Conservation (phyloP, 176 grass and related monocot genomes). For the Phoenix roebelenii region DNA sequence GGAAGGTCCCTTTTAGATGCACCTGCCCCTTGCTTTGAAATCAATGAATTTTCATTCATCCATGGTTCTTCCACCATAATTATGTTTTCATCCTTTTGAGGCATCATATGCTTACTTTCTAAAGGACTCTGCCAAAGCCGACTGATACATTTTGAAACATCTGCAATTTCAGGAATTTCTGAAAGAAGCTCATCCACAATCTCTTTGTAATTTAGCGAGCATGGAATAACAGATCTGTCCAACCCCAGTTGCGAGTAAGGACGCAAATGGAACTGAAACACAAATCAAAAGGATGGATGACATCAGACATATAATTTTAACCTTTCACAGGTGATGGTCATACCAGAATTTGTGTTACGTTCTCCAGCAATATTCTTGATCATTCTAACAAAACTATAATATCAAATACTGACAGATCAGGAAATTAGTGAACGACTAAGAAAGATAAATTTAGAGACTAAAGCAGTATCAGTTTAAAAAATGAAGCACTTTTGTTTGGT, state of each 20-base stretch:
- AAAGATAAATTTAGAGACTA: too few relatives aligned
- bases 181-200: slow-evolving; percentile 71
- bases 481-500: too few relatives aligned
- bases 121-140: slow-evolving; percentile 41
- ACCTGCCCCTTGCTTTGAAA: slow-evolving; percentile 22
- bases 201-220: slow-evolving; percentile 36
- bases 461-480: too few relatives aligned
- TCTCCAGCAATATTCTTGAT: too few relatives aligned
- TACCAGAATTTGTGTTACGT: too few relatives aligned
- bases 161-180: slow-evolving; percentile 71
- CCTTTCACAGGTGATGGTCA: too few relatives aligned
- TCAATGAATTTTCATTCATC: slow-evolving; percentile 36
- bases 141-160: slow-evolving; percentile 52
- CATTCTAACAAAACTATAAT: too few relatives aligned
- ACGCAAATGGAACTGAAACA: slow-evolving; percentile 71
- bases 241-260: slow-evolving; percentile 79
- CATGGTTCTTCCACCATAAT: slow-evolving; percentile 72
- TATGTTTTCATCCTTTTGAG: slow-evolving; percentile 27
- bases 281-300: slow-evolving; percentile 13
- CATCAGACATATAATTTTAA: not conserved
- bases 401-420: too few relatives aligned
- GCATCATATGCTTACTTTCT: slow-evolving; percentile 18
- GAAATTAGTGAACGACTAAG: too few relatives aligned
- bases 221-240: slow-evolving; percentile 74
- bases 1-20: slow-evolving; percentile 29